These are phyloP conservation scores for Zygoascus hellenicus DNA, from an alignment of 1,139 yeast genomes.

Conservation along the genomic window DNA sequence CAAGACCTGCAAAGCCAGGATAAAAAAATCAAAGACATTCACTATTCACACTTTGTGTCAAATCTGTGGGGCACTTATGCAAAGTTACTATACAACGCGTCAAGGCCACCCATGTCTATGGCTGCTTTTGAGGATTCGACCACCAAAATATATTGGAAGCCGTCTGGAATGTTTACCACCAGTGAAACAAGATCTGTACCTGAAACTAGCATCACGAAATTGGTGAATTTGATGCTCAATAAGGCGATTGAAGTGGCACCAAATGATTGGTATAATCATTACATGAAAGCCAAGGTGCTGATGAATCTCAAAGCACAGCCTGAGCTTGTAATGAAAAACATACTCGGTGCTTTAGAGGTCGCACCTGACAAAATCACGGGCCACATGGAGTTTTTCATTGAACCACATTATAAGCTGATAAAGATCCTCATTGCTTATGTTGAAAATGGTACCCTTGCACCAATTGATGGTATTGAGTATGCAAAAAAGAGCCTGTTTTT, in stretches of 20 bases:
- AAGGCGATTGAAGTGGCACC: conserved; percentile 34
- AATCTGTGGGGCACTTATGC: conserved; percentile 55
- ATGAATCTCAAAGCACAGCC: conserved; percentile 38
- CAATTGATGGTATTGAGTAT: conserved; percentile 37
- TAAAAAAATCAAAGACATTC: conserved; percentile 6
- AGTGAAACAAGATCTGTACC: conserved; percentile 4
- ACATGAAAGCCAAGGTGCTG: conserved; percentile 56
- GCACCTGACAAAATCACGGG: conserved; percentile 38
- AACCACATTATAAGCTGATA: conserved; percentile 66
- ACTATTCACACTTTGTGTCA: conserved; percentile 38
- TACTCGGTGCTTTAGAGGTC: conserved; percentile 26
- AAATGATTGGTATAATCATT: conserved; percentile 58
- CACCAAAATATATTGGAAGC: conserved; percentile 26
- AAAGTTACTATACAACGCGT: conserved; percentile 55
- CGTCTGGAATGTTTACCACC: conserved; percentile 16
- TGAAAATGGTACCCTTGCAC: conserved; percentile 33
- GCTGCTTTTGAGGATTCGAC: conserved; percentile 28
- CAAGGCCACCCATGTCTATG: conserved; percentile 54
- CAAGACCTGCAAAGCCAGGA: conserved; percentile 22
- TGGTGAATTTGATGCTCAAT: conserved; percentile 18
- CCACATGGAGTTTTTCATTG: conserved; percentile 50
- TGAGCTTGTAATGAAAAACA: conserved; percentile 22
- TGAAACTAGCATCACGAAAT: conserved; percentile 9
- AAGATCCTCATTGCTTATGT: conserved; percentile 56
- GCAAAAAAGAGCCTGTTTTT: conserved; percentile 32